Base-by-base conservation (phyloP, 2,329 filamentous ascomycete genomes). In the Echinosphaeria canescens region DNA sequence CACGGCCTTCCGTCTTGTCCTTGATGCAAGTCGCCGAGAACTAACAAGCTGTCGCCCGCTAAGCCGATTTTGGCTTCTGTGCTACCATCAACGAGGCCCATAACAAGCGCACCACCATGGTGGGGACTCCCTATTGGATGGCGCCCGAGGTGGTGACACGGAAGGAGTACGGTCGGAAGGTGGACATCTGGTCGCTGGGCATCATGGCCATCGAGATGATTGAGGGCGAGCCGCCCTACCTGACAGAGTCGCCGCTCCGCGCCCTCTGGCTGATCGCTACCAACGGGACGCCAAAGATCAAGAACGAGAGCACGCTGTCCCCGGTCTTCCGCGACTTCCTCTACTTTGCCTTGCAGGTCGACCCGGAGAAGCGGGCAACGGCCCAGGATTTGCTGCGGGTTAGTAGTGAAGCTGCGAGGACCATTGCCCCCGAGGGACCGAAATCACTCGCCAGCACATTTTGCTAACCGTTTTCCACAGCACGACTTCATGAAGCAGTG, bases 161-260 rank as follows among this genome's bases (percentile, higher is more conserved):
- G 23, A 95, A 95, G 49, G 88, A 95, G 51, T 98, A 98, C 50
- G 88, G 88, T 36, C 75, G 85, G 34, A 98, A 95, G 51, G 85
- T 98, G 29, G 88, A 98, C 44, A 93, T 98, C 38, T 98, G 88
- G 88, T 91, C 80, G 31, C 57, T 98, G 24, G 88, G 88, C 31
- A 98, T 98, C 53, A 95, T 98, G 88, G 82, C 88, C 6, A 95
- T 98, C 42, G 88, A 98, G 51, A 98, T 98, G 88, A 92, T 98
- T 36, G 88, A 95, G 53, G 88, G 85, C 46, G 88, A 95, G 48
- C 88, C 88, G 10, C 88, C 88, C 14, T 98, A 95, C 46, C 60
- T 98, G 31, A 95, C 84, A 22, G 88, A 98, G 48, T 90, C 81
- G 20, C 88, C 88, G 5, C 61, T 98, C 14, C 72, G 85, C 32